Evolutionary conservation across 1,284 basidiomycete species (phyloP).

Genomic region (Spongiforma sp.): DNA sequence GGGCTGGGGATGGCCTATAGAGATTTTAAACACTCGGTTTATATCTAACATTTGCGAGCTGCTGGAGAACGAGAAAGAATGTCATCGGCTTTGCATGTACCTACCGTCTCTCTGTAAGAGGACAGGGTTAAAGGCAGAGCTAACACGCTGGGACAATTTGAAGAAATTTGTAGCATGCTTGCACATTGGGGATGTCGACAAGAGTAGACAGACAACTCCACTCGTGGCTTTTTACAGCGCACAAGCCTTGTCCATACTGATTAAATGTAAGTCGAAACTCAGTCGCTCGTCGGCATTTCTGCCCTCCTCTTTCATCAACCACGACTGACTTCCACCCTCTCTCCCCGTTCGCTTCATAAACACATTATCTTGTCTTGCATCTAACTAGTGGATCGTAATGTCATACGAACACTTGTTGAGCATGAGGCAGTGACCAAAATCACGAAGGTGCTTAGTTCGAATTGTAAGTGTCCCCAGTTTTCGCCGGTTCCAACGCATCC

Average conservation of each 20-base stretch:
- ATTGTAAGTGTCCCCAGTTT: too few relatives aligned
- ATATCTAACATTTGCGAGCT: conserved; percentile 20
- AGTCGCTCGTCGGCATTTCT: background rate
- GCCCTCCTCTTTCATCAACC: background rate
- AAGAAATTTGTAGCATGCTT: conserved; percentile 24
- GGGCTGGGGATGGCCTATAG: conserved; percentile 22
- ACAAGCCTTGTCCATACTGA: conserved; percentile 32
- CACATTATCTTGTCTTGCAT: background rate
- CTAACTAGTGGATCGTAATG: conserved; percentile 19
- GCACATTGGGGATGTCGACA: conserved; percentile 12
- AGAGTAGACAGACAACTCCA: conserved; percentile 23
- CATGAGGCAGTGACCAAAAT: conserved; percentile 26
- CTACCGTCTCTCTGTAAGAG: conserved; percentile 36
- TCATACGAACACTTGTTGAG: conserved; percentile 20
- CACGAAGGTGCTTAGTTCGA: conserved; percentile 17
- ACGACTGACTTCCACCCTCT: too few relatives aligned
- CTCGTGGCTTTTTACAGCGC: conserved; percentile 33
- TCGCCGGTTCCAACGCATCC: too few relatives aligned
- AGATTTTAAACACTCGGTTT: too few relatives aligned
- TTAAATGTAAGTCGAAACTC: conserved; percentile 26
- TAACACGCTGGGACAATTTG: conserved; percentile 30
- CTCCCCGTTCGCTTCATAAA: too few relatives aligned
- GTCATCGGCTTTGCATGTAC: conserved; percentile 33
- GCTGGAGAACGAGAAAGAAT: conserved; percentile 10
- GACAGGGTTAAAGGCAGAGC: conserved; percentile 12